Base-by-base conservation (phyloP, 2,329 filamentous ascomycete species). In the Colletotrichum lupini region DNA sequence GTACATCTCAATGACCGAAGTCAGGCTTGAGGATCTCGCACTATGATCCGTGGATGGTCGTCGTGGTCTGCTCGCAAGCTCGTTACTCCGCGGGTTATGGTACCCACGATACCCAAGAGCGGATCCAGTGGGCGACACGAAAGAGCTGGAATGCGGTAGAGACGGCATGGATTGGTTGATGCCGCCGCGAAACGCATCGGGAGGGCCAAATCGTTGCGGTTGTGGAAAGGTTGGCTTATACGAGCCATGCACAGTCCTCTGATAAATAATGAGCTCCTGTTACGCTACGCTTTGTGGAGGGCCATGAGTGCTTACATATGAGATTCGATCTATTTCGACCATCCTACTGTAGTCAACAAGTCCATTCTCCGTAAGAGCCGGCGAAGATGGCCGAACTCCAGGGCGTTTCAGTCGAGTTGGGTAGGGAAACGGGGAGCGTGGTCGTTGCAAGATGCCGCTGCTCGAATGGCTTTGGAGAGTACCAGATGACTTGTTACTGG, bases 341-440 rank as follows among this genome's bases (percentile, higher is more conserved):
- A 87, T 88, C 74, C 83, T 85, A 74, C 82, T 86, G 77, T 87
- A 87, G 76, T 88, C 87, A 63, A 88, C 78, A 58, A 76, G 78
- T 8, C 87, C 86, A 73, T 83, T 84, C 72, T 87, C 85, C 5
- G 85, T 85, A 65, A 88, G 77, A 59, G 86, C 86, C 16, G 87
- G 87, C 14, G 87, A 89, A 32, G 84, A 81, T 57, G 87, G 83
- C 55, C 86, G 83, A 49, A 87, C 81, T 4, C 87, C 87, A 22
- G 88, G 88, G 24, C 89, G 85, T 77, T 86, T 90, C 42, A 91
- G 80, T 22, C 89, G 86, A 58, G 88, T 87, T 30, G 89, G 89
- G 72, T 91, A 91, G 26, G 88, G 88, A 73, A 88, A 91, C 1
- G 89, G 89, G 26, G 89, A 91, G 35, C 88, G 85, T 60, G 89